These are phyloP conservation scores for Crithidia fasciculata DNA, from an alignment of 208 protist genomes.

Conservation along the genomic window DNA sequence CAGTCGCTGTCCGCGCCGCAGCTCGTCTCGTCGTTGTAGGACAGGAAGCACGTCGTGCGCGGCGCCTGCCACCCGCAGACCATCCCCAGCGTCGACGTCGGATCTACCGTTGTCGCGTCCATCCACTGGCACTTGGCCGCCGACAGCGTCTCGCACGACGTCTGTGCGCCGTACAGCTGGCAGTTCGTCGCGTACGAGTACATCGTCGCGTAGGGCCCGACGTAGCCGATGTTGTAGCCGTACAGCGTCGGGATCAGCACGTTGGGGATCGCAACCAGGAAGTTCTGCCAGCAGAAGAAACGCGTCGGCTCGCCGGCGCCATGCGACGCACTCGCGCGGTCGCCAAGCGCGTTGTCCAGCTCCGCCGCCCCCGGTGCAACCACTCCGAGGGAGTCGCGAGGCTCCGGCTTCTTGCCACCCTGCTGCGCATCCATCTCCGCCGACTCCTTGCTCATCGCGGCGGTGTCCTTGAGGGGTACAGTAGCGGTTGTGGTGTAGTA, in stretches of 20 bases:
- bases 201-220: slow-evolving; percentile 46
- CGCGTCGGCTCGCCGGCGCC: too few species aligned
- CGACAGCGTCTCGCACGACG: slow-evolving; percentile 37
- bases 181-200: slow-evolving; percentile 52
- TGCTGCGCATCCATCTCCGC: neutral
- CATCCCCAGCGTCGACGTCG: slow-evolving; percentile 10
- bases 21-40: slow-evolving; percentile 32
- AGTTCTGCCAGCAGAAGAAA: too few species aligned
- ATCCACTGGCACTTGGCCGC: slow-evolving; percentile 33
- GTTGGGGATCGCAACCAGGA: too few species aligned
- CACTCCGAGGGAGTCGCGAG: neutral
- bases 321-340: neutral
- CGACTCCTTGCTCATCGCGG: slow-evolving; percentile 1
- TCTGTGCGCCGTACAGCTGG: slow-evolving; percentile 38
- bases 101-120: slow-evolving; percentile 13
- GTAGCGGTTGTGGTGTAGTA: too few species aligned
- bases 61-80: slow-evolving; percentile 35
- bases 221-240: slow-evolving; percentile 56
- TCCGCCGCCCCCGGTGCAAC: neutral
- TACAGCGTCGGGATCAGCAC: slow-evolving; percentile 13
- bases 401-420: slow-evolving; percentile 1
- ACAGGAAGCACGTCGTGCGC: slow-evolving; percentile 41
- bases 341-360: neutral
- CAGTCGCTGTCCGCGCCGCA: slow-evolving; percentile 30
- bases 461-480: neutral